Evolutionary conservation across 2,329 filamentous ascomycete genomes (phyloP).

Genomic region (Graphilbum fragrans): DNA sequence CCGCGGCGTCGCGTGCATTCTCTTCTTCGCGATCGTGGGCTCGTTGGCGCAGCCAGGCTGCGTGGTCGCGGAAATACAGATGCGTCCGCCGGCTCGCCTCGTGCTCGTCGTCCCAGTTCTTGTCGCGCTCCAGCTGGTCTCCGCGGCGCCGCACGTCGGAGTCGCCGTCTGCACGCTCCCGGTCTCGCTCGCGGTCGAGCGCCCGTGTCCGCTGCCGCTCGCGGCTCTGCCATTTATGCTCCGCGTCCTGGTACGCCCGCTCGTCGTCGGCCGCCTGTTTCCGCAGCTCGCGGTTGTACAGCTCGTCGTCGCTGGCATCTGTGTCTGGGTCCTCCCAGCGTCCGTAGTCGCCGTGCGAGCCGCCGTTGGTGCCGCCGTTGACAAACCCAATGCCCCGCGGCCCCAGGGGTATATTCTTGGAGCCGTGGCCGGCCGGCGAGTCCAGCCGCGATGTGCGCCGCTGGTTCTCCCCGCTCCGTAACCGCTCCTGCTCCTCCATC

Average conservation of each 20-base stretch:
- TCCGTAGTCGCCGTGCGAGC: constrained; percentile 11
- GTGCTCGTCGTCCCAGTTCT: constrained; percentile 82
- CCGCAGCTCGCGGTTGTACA: constrained; percentile 58
- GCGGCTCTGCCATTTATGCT: constrained; percentile 81
- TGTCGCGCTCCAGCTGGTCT: constrained; percentile 50
- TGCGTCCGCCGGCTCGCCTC: constrained; percentile 61
- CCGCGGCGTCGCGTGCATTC: constrained; percentile 64
- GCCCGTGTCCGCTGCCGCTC: constrained; percentile 77
- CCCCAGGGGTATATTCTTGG: constrained; percentile 67
- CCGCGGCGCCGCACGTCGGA: constrained; percentile 54
- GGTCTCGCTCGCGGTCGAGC: constrained; percentile 70
- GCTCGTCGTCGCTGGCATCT: constrained; percentile 75
- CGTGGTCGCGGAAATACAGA: constrained; percentile 79
- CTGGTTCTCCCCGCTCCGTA: constrained; percentile 35
- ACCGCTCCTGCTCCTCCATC: constrained; percentile 74
- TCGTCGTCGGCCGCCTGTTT: constrained; percentile 68
- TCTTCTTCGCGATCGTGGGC: constrained; percentile 63
- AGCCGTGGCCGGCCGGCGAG: constrained; percentile 50
- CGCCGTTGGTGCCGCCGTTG: constrained; percentile 54
- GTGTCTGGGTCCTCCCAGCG: constrained; percentile 57
- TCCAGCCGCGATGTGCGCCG: constrained; percentile 53
- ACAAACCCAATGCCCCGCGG: constrained; percentile 60
- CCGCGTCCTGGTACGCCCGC: constrained; percentile 71
- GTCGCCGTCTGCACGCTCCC: constrained; percentile 63
- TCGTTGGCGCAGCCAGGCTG: constrained; percentile 74